Base-by-base conservation (phyloP, 2,329 filamentous ascomycete genomes). In the Xylariales sp. region DNA sequence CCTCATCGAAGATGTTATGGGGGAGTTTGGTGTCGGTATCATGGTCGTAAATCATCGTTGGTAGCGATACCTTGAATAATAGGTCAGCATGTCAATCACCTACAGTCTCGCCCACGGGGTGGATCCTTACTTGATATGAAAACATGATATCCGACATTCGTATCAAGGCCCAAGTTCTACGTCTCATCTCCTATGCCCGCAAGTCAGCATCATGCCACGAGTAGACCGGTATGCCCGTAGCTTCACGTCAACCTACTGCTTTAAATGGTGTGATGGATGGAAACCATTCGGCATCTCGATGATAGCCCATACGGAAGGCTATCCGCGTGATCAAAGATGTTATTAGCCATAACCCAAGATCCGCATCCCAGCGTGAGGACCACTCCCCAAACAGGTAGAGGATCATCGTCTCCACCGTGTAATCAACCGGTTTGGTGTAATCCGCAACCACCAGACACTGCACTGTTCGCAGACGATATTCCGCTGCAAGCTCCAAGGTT, bases 1-100 rank as follows among this genome's bases (percentile, higher is more conserved):
- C 87, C 47, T 90, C 85, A 51, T 93, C 87, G 56, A 86, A 87
- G 12, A 91, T 74, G 54, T 91, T 93, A 43, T 81, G 78, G 1
- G 87, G 87, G 5, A 87, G 65, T 51, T 84, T 74, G 0, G 86
- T 84, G 54, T 93, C 88, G 42, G 81, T 88, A 55, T 89, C 82
- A 35, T 84, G 73, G 10, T 84, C 75, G 47, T 84, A 78, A 19
- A 90, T 82, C 74, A 90, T 88, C 46, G 66, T 75, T 4, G 77
- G 76, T 15, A 81, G 57, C n/a, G 74, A 78, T 3, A 80, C 71
- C 58, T 61, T 46, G 3, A 25, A 33, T 12, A 5, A 25, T 19
- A 14, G 16, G 32, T 34, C n/a, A 34, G 32, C n/a, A 34, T 18
- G 8, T 9, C n/a, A 16, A n/a, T n/a, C n/a, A n/a, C n/a, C n/a